Evolutionary conservation across 441 rosid genomes (phyloP), one percentile per base, ranked within the genome.

Genomic region (Aquilaria agallochum): DNA sequence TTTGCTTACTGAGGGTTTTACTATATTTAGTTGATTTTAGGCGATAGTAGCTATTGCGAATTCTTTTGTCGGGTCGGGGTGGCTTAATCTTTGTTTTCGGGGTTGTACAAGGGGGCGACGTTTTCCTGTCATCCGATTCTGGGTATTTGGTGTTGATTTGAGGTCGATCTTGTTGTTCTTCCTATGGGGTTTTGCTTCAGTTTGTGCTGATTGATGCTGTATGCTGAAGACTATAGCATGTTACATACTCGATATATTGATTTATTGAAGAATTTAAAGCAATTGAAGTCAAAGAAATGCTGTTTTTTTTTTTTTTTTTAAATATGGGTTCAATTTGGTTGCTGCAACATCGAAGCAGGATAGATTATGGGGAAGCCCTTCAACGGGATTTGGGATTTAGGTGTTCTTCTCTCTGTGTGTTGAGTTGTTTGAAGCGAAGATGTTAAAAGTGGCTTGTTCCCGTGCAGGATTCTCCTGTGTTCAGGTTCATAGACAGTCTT

Each of bases 391-490:
- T 59, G 62, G 50, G 50, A 52, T 47, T 49, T 50, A n/a, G 1
- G 32, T 46, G 5, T 53, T 15, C 30, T 5, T 56, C 36, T 9
- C 11, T 14, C 2, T 31, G 40, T 27, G 13, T 51, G 34, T 27
- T 48, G 32, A 13, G 30, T 45, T 32, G 52, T 42, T 53, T 3
- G 8, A 36, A 12, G 42, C 52, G 13, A 50, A 12, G 20, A 53
- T 31, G 55, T 15, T 10, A 31, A 31, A 31, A 4, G 20, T 27
- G 13, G 60, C 10, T 27, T 32, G 62, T 65, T 27, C 27, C 33
- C 20, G 0, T 73, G 80, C 81, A 85, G 88, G 86, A 78, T 74
- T 85, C 90, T 53, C 86, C 90, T 5, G 83, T 82, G 32, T 85
- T 78, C 63, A 78, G 77, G 54, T 85, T 71, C 78, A 85, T 85